Evolutionary conservation across 139 green algal species (phyloP).

Genomic region (Yamagishiella unicocca): DNA sequence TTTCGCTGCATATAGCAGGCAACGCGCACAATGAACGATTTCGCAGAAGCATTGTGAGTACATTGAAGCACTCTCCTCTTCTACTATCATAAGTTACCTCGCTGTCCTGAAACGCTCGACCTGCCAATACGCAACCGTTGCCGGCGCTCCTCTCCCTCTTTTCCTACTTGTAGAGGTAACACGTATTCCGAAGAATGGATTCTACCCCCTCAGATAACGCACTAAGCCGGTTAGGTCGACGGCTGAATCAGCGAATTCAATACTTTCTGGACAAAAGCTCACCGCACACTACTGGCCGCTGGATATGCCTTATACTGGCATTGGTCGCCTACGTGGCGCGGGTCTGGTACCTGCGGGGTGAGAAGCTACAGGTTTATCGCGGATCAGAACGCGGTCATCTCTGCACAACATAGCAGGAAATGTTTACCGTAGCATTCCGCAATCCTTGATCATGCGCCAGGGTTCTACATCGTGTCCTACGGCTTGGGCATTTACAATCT

Average conservation of each 20-base stretch:
- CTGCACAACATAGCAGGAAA: no score
- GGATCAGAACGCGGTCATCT: no score
- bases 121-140: no score
- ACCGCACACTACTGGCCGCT: conserved; percentile 81
- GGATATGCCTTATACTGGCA: conserved; percentile 72
- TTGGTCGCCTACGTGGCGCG: conserved; percentile 85
- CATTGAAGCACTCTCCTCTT: no score
- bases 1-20: no score
- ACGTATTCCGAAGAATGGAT: conserved; percentile 22
- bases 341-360: conserved; percentile 76
- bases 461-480: conserved; percentile 99
- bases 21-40: no score
- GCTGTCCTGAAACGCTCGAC: no score
- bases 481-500: conserved; percentile 98
- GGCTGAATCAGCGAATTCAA: conserved; percentile 72
- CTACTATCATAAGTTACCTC: no score
- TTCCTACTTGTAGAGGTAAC: no score
- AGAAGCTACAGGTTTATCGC: not conserved
- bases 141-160: no score
- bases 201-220: not conserved
- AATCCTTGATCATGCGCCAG: conserved; percentile 32
- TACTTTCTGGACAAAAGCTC: conserved; percentile 85
- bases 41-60: no score
- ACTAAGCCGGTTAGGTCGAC: not conserved
- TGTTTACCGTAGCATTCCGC: not conserved